Evolutionary conservation across 2,329 filamentous ascomycete species (phyloP).

Genomic region (Diaporthe sp.): DNA sequence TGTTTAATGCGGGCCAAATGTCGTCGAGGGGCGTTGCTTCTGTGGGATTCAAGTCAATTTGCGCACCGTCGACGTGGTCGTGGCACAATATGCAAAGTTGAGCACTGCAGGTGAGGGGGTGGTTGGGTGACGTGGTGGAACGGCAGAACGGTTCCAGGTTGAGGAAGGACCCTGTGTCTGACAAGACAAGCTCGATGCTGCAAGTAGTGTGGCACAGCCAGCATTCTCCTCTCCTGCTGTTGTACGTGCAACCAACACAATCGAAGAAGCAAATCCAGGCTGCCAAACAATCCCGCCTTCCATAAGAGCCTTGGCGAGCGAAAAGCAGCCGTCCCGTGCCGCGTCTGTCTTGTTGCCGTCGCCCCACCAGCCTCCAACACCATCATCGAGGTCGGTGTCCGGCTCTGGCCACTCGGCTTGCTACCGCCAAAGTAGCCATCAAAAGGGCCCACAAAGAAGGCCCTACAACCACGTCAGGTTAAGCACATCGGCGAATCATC

Average conservation of each 20-base stretch:
- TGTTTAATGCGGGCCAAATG: neutral
- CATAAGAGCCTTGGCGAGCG: neutral
- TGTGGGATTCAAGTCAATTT: neutral
- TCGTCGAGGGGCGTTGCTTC: neutral
- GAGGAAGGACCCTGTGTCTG: conserved; percentile 14
- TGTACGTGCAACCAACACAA: neutral
- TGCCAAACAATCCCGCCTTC: neutral
- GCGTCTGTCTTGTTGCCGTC: neutral
- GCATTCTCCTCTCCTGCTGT: no score
- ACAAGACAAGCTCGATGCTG: neutral
- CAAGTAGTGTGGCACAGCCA: neutral
- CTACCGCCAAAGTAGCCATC: no score
- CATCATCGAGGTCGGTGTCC: neutral
- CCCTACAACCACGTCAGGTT: neutral
- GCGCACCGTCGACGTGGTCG: conserved; percentile 11
- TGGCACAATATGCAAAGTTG: conserved; percentile 15
- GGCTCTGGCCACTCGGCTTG: neutral
- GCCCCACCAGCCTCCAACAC: neutral
- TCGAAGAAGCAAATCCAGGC: neutral
- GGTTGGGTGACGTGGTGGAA: no score
- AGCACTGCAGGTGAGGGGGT: neutral
- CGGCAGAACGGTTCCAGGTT: neutral
- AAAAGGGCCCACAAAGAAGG: neutral
- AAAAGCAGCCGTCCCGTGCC: no score
- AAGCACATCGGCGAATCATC: neutral